Percentiles rank a stretch among this genome's conserved stretches.
Evolutionary conservation across 2,329 filamentous ascomycete genomes (phyloP).

Genomic region (Annulohypoxylon truncatum): DNA sequence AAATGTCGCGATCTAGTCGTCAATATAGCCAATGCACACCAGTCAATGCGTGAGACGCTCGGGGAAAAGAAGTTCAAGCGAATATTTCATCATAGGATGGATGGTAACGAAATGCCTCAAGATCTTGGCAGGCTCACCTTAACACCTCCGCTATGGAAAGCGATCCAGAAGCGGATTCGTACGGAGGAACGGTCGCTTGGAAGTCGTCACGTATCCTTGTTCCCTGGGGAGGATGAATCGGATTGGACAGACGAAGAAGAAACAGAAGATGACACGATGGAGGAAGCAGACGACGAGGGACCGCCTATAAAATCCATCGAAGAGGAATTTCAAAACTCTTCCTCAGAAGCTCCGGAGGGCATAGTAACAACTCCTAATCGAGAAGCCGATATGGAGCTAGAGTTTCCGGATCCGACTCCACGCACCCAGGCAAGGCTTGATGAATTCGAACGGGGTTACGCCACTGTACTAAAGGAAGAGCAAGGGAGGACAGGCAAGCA

Average conservation of each 20-base stretch:
- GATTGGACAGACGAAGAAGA: constrained; percentile 24
- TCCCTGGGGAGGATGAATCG: constrained; percentile 14
- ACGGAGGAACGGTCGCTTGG: constrained; percentile 8
- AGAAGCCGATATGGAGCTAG: background rate
- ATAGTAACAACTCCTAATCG: background rate
- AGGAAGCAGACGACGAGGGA: background rate
- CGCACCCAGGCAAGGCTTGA: constrained; percentile 5
- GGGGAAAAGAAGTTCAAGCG: constrained; percentile 29
- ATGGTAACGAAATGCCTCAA: constrained; percentile 21
- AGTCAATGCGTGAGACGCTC: constrained; percentile 22
- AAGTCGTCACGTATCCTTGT: constrained; percentile 4
- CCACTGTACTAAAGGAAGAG: constrained; percentile 4
- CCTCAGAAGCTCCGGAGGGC: background rate
- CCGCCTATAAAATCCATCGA: constrained; percentile 29
- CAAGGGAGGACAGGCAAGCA: constrained; percentile 1
- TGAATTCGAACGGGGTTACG: constrained; percentile 3
- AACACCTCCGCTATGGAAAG: constrained; percentile 28
- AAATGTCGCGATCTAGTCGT: constrained; percentile 21
- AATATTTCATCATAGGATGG: constrained; percentile 28
- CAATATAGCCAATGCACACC: constrained; percentile 17
- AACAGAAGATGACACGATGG: background rate
- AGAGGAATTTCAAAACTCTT: background rate
- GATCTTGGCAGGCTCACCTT: constrained; percentile 26
- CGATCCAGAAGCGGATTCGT: constrained; percentile 21
- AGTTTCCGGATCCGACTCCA: constrained; percentile 12